phyloP scores from a whole-genome alignment of 768 basidiomycete genomes.

The Pholiota microspora region DNA sequence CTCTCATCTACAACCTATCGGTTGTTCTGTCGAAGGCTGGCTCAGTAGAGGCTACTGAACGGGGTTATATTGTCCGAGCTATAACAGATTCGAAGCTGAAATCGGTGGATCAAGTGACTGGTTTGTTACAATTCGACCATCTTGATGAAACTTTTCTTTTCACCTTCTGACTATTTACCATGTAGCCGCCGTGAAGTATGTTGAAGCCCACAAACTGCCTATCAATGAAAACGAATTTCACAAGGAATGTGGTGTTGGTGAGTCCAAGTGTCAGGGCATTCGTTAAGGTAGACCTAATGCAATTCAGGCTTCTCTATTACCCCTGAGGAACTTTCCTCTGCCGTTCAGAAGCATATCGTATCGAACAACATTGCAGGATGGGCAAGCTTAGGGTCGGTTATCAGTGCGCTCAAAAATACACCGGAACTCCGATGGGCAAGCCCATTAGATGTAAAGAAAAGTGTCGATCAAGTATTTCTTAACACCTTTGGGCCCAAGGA shows the following conservation, averaged over 20 bases:
- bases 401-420: constrained; percentile 59
- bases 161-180: too few relatives aligned
- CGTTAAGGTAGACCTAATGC: background rate
- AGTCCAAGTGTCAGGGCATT: constrained; percentile 25
- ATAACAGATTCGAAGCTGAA: constrained; percentile 75
- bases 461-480: constrained; percentile 67
- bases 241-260: constrained; percentile 83
- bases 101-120: constrained; percentile 82
- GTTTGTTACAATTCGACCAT: constrained; percentile 39
- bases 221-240: constrained; percentile 73
- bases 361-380: constrained; percentile 64
- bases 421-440: constrained; percentile 78
- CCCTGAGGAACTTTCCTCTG: constrained; percentile 53
- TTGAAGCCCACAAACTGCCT: constrained; percentile 58
- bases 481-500: constrained; percentile 75
- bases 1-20: constrained; percentile 66
- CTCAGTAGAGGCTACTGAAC: constrained; percentile 48
- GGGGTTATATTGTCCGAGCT: constrained; percentile 59
- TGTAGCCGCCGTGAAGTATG: constrained; percentile 74
- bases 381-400: constrained; percentile 66
- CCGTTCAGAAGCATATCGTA: constrained; percentile 57
- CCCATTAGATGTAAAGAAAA: constrained; percentile 80
- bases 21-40: constrained; percentile 56
- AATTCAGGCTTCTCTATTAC: constrained; percentile 76
- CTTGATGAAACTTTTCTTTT: too few relatives aligned